phyloP scores from a whole-genome alignment of 2,329 filamentous ascomycete genomes.

The Diaporthe sp. region DNA sequence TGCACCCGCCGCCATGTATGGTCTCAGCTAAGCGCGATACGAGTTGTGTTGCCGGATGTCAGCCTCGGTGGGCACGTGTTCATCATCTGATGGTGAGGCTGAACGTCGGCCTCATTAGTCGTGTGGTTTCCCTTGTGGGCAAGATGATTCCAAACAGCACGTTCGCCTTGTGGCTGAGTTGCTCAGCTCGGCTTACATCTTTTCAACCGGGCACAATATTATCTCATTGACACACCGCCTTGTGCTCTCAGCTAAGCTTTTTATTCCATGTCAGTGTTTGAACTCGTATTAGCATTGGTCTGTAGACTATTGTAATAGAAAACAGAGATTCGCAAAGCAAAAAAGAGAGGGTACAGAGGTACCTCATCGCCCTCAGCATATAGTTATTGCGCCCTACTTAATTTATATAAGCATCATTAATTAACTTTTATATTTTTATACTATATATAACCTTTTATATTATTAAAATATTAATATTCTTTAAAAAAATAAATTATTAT shows the following conservation, averaged over 20 bases:
- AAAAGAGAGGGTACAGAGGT: no score
- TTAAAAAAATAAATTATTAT: no score
- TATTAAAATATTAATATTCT: no score
- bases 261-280: not conserved
- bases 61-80: not conserved
- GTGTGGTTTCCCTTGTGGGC: not conserved
- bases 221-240: not conserved
- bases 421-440: no score
- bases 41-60: not conserved
- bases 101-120: not conserved
- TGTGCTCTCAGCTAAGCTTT: not conserved
- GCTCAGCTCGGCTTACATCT: not conserved
- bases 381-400: no score
- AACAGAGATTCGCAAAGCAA: no score
- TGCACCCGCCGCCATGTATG: not conserved
- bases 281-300: not conserved
- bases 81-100: not conserved
- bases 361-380: no score
- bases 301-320: not conserved
- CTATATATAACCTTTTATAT: no score
- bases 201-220: not conserved
- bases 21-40: constrained; percentile 30
- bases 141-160: not conserved
- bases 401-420: no score
- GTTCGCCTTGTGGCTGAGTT: not conserved